Evolutionary conservation across 208 protist species (phyloP).

Genomic region (Acanthamoeba castellanii): DNA sequence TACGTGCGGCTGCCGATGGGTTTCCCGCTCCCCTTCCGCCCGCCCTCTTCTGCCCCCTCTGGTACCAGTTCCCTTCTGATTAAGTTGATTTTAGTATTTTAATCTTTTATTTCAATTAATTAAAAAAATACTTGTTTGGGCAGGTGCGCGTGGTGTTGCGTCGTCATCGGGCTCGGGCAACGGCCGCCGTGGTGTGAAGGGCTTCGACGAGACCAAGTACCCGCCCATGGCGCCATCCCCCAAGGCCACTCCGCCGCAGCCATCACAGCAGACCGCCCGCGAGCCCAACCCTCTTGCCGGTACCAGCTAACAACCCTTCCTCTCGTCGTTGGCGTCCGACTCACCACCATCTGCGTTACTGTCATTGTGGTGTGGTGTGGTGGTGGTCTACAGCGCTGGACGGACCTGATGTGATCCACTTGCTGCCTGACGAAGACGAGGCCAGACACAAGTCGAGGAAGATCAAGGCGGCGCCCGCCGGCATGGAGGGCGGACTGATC

Average conservation of each 20-base stretch:
- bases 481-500: not conserved
- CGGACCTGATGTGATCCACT: constrained; percentile 14
- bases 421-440: not conserved
- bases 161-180: not conserved
- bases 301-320: not conserved
- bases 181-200: not conserved
- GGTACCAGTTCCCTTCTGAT: not conserved
- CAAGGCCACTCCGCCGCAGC: not conserved
- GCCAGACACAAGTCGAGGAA: not conserved
- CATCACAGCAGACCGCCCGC: not conserved
- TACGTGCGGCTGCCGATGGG: too few relatives aligned
- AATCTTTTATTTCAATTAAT: not conserved
- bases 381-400: not conserved
- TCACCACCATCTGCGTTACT: too few relatives aligned
- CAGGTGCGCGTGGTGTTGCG: not conserved
- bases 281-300: not conserved
- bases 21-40: too few relatives aligned
- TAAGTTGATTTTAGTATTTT: not conserved
- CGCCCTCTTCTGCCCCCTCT: not conserved
- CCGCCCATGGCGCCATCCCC: not conserved
- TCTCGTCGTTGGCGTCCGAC: not conserved
- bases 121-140: not conserved
- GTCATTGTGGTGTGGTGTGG: not conserved
- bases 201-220: constrained; percentile 63
- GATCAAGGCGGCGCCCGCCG: not conserved